These are phyloP conservation scores for Aspergillus vadensis DNA, from an alignment of 2,329 filamentous ascomycete genomes.

Conservation along the genomic window DNA sequence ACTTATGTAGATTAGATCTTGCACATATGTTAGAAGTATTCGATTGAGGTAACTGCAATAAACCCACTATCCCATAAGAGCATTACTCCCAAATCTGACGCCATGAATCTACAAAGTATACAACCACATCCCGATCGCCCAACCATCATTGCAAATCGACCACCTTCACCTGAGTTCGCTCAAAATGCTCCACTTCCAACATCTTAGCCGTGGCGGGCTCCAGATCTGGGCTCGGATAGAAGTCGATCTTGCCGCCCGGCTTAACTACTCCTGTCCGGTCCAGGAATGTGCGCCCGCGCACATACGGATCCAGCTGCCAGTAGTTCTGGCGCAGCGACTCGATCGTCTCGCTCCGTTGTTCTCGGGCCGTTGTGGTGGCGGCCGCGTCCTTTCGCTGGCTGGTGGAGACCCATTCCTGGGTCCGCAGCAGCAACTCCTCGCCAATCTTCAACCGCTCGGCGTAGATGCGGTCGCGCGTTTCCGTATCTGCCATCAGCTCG, in stretches of 20 bases:
- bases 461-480: slow-evolving; percentile 63
- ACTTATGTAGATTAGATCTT: too few relatives aligned
- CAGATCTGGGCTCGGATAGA: slow-evolving; percentile 56
- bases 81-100: too few relatives aligned
- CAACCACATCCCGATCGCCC: neutral
- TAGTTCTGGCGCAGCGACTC: slow-evolving; percentile 71
- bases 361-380: slow-evolving; percentile 53
- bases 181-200: slow-evolving; percentile 22
- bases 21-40: too few relatives aligned
- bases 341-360: slow-evolving; percentile 63
- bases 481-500: slow-evolving; percentile 65
- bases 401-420: slow-evolving; percentile 70
- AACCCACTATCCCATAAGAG: too few relatives aligned
- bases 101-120: too few relatives aligned
- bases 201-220: slow-evolving; percentile 13
- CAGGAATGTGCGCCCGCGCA: slow-evolving; percentile 76
- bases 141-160: slow-evolving; percentile 2
- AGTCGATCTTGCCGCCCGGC: slow-evolving; percentile 66
- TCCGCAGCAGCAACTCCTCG: slow-evolving; percentile 71
- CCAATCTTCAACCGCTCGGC: slow-evolving; percentile 66
- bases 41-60: too few relatives aligned
- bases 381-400: slow-evolving; percentile 45
- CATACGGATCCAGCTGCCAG: slow-evolving; percentile 84
- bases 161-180: slow-evolving; percentile 16
- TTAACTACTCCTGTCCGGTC: slow-evolving; percentile 75